Evolutionary conservation across 345 rosid genomes (phyloP), one percentile per base, ranked within the genome.

Genomic region (Stellera chamaejasme): DNA sequence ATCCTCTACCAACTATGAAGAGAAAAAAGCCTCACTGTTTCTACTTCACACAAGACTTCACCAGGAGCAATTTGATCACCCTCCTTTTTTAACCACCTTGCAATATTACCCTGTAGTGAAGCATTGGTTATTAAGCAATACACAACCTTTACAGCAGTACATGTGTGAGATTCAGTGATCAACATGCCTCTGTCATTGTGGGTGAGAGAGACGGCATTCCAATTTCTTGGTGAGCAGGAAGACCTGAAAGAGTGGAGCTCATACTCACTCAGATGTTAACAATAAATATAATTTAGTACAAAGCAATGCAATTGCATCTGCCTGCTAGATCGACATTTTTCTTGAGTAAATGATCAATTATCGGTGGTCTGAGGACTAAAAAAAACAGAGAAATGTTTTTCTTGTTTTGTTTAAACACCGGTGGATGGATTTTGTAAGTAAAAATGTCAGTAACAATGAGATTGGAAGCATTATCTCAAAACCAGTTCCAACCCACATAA

Each of bases 181-280:
- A 56, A 27, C 80, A 57, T 76, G 68, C 99, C 97, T 92, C 99
- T 10, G 87, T 81, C 96, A 89, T 93, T 51, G 99, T 93, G 54
- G 99, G 99, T 7, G 99, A 93, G 61, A 93, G 96, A 59, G 99
- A 93, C 68, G 99, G 99, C 99, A 93, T 93, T 68, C 99, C 99
- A 41, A 93, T 84, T 71, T 87, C 96, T 66, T 93, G 96, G 69
- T 93, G 92, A 50, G 95, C 80, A 60, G 99, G 98, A 62, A 93
- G 80, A 71, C 82, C 97, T 93, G 85, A 60, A 73, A 75, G 61
- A 27, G 45, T 44, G 23, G 42, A 47, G 42, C 9, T 32, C 39
- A 8, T 32, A 32, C 23, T 32, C 39, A 32, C 7, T 27, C 11
- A 56, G 32, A 10, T 50, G 27, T 13, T n/a, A 10, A 55, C 14